phyloP scores from a whole-genome alignment of 2,329 filamentous ascomycete genomes.

The Graphiopsis chlorocephala region DNA sequence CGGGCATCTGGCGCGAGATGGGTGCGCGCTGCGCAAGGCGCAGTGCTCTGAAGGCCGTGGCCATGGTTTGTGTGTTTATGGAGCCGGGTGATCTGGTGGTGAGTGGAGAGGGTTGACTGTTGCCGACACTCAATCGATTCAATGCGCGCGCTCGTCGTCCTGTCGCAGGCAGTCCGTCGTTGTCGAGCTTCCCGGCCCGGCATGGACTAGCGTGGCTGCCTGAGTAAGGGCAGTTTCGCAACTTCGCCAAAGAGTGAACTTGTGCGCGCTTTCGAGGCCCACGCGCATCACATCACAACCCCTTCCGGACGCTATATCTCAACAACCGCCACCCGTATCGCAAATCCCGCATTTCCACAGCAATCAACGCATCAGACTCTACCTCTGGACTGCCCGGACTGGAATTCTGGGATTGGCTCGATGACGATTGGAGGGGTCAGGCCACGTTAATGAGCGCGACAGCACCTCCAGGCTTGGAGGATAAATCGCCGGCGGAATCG shows the following conservation, averaged over 20 bases:
- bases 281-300: conserved; percentile 8
- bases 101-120: background rate
- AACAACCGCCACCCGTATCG: conserved; percentile 28
- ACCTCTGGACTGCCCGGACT: conserved; percentile 11
- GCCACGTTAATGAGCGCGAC: conserved; percentile 11
- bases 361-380: conserved; percentile 14
- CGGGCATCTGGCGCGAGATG: conserved; percentile 24
- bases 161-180: conserved; percentile 5
- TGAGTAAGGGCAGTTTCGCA: background rate
- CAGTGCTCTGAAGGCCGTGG: conserved; percentile 25
- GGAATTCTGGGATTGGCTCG: conserved; percentile 19
- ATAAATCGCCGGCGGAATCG: conserved; percentile 13
- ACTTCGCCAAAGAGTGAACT: conserved; percentile 8
- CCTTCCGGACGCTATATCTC: conserved; percentile 27
- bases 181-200: conserved; percentile 8
- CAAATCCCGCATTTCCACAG: conserved; percentile 33
- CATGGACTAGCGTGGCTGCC: conserved; percentile 1
- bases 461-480: conserved; percentile 15
- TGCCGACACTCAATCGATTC: conserved; percentile 1
- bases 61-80: conserved; percentile 24
- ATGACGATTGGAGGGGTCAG: conserved; percentile 16
- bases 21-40: conserved; percentile 31
- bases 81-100: background rate
- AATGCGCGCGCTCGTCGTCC: conserved; percentile 13
- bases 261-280: background rate